phyloP scores from a whole-genome alignment of 129 eudicot species.

The Tagetes patula region DNA sequence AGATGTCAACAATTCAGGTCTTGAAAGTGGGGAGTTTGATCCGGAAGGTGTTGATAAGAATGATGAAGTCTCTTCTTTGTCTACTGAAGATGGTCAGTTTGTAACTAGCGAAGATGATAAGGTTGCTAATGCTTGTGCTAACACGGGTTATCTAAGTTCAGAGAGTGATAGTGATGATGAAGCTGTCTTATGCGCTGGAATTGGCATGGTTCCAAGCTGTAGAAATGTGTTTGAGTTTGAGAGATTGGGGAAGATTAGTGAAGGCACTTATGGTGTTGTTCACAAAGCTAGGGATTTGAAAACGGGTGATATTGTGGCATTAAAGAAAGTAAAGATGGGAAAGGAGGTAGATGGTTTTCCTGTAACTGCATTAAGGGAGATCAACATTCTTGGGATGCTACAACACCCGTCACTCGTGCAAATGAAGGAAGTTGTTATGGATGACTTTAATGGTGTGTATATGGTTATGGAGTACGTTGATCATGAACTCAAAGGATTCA shows the following conservation, averaged over 20 bases:
- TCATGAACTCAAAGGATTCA: slow-evolving; percentile 64
- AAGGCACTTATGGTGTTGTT: slow-evolving; percentile 86
- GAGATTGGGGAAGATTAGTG: slow-evolving; percentile 60
- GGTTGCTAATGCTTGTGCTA: slow-evolving; percentile 16
- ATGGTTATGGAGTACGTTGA: slow-evolving; percentile 88
- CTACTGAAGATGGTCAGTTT: slow-evolving; percentile 4
- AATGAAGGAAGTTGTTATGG: slow-evolving; percentile 76
- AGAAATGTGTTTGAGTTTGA: slow-evolving; percentile 68
- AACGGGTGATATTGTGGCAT: slow-evolving; percentile 76
- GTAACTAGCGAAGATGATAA: slow-evolving; percentile 12
- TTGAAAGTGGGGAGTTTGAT: slow-evolving; percentile 38
- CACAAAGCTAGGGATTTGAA: slow-evolving; percentile 64
- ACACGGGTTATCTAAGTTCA: slow-evolving; percentile 7
- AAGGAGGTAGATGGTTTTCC: slow-evolving; percentile 73
- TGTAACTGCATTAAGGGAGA: slow-evolving; percentile 64
- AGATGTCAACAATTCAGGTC: slow-evolving; percentile 18
- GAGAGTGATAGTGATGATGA: slow-evolving; percentile 33
- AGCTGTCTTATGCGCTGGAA: neutral
- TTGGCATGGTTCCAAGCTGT: slow-evolving; percentile 53
- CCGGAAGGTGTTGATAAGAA: slow-evolving; percentile 31
- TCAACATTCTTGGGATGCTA: slow-evolving; percentile 55
- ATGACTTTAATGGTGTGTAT: slow-evolving; percentile 45
- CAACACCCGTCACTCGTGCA: slow-evolving; percentile 65
- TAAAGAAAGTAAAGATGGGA: slow-evolving; percentile 73
- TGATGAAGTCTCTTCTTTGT: slow-evolving; percentile 27